Percentiles rank a stretch among this genome's conserved stretches.
phyloP scores from a whole-genome alignment of 2,329 filamentous ascomycete genomes.

The Lachnum nothofagi region DNA sequence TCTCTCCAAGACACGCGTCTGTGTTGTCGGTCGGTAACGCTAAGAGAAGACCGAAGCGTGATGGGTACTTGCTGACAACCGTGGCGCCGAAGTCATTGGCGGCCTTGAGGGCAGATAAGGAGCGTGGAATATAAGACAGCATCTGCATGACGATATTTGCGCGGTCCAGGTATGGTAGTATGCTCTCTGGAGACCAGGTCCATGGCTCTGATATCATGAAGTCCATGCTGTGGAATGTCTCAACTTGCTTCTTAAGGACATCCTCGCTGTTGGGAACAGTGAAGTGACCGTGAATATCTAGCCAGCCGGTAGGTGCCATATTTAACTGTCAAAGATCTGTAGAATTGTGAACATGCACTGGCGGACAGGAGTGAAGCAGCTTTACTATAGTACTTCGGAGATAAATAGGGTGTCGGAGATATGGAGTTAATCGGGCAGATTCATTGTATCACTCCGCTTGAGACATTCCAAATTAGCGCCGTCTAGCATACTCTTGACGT shows the following conservation, averaged over 20 bases:
- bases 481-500: too few species aligned
- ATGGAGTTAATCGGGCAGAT: too few species aligned
- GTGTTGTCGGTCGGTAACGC: not conserved
- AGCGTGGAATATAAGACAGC: not conserved
- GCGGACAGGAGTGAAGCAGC: too few species aligned
- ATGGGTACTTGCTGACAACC: not conserved
- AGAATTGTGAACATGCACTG: not conserved
- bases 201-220: not conserved
- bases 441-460: too few species aligned
- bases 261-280: too few species aligned
- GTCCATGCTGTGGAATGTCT: not conserved
- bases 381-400: too few species aligned
- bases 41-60: conserved; percentile 1
- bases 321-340: not conserved
- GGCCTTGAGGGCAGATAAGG: not conserved
- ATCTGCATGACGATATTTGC: not conserved
- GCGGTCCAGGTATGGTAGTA: not conserved
- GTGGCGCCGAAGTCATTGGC: not conserved
- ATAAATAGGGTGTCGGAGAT: not conserved
- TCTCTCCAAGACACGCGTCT: not conserved
- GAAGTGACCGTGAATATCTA: too few species aligned
- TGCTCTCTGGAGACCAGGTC: not conserved
- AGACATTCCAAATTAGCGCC: too few species aligned
- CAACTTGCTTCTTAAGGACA: not conserved
- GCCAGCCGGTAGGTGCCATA: too few species aligned